Evolutionary conservation across 768 basidiomycete genomes (phyloP).

Genomic region (Chiua virens): DNA sequence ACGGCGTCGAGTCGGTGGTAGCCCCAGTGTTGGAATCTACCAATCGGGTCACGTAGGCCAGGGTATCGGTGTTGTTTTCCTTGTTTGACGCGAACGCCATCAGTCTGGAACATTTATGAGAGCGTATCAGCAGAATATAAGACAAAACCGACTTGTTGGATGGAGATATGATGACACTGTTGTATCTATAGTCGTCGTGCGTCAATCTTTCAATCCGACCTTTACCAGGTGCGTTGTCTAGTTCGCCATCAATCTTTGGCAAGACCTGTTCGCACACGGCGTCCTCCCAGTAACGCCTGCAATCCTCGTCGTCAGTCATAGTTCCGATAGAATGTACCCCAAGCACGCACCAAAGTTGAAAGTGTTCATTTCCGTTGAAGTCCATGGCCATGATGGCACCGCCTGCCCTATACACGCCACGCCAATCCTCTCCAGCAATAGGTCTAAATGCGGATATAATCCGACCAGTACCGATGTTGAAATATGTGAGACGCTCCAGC

Average conservation of each 20-base stretch:
- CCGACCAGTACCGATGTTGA: slow-evolving; percentile 39
- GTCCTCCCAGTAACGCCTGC: slow-evolving; percentile 46
- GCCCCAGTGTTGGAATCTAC: slow-evolving; percentile 33
- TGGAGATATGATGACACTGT: slow-evolving; percentile 28
- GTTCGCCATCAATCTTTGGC: slow-evolving; percentile 37
- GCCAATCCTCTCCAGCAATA: slow-evolving; percentile 42
- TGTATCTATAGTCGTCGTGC: slow-evolving; percentile 37
- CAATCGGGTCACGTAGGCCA: slow-evolving; percentile 37
- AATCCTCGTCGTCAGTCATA: neutral
- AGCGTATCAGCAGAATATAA: neutral
- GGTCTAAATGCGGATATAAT: slow-evolving; percentile 33
- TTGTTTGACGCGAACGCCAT: slow-evolving; percentile 43
- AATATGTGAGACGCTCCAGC: slow-evolving; percentile 39
- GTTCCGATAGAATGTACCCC: neutral
- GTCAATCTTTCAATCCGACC: slow-evolving; percentile 45
- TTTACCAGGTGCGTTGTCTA: slow-evolving; percentile 39
- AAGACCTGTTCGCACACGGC: slow-evolving; percentile 22
- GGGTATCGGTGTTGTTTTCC: slow-evolving; percentile 38
- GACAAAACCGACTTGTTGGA: slow-evolving; percentile 34
- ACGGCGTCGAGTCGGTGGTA: slow-evolving; percentile 24
- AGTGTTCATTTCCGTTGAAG: slow-evolving; percentile 40
- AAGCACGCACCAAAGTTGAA: slow-evolving; percentile 39
- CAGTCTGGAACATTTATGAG: slow-evolving; percentile 26
- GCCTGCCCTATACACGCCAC: slow-evolving; percentile 35
- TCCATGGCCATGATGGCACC: slow-evolving; percentile 42